Percentiles rank a stretch among this genome's conserved stretches.
These are phyloP conservation scores for Zygosaccharomyces lentus DNA, from an alignment of 805 yeast species.

Conservation along the genomic window DNA sequence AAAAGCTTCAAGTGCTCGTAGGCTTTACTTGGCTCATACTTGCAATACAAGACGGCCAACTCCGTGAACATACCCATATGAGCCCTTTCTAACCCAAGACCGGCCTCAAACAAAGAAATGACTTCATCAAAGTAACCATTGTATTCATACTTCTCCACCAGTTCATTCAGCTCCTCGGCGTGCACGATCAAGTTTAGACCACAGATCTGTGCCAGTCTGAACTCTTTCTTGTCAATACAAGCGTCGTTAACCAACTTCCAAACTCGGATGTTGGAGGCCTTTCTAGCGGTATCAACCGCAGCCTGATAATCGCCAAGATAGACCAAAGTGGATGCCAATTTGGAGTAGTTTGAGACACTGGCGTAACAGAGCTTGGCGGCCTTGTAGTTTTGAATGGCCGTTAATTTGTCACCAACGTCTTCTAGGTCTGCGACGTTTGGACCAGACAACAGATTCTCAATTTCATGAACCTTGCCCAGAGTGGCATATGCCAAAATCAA, in stretches of 20 bases:
- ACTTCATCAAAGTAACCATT: constrained; percentile 90
- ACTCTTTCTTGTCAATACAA: constrained; percentile 90
- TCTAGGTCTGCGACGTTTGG: constrained; percentile 93
- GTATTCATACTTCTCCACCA: constrained; percentile 81
- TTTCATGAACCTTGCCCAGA: constrained; percentile 67
- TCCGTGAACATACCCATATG: constrained; percentile 99
- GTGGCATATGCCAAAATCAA: constrained; percentile 83
- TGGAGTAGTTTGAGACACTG: constrained; percentile 88
- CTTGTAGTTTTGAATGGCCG: constrained; percentile 73
- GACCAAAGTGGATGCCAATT: constrained; percentile 93
- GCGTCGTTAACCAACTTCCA: constrained; percentile 98
- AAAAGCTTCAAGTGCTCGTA: constrained; percentile 95
- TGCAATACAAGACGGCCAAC: constrained; percentile 83
- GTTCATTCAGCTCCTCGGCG: constrained; percentile 92
- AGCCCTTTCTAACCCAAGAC: constrained; percentile 94
- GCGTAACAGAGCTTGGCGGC: constrained; percentile 89
- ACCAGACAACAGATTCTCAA: constrained; percentile 77
- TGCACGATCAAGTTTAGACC: constrained; percentile 95
- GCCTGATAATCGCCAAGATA: constrained; percentile 88
- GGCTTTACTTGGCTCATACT: constrained; percentile 82
- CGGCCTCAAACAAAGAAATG: constrained; percentile 89
- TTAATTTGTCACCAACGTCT: constrained; percentile 85
- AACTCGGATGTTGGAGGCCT: constrained; percentile 86
- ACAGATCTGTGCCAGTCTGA: constrained; percentile 96
- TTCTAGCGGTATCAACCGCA: constrained; percentile 98